Percentiles rank a stretch among this genome's conserved stretches.
phyloP scores from a whole-genome alignment of 176 grass and related monocot species.

The Oryza coarctata region DNA sequence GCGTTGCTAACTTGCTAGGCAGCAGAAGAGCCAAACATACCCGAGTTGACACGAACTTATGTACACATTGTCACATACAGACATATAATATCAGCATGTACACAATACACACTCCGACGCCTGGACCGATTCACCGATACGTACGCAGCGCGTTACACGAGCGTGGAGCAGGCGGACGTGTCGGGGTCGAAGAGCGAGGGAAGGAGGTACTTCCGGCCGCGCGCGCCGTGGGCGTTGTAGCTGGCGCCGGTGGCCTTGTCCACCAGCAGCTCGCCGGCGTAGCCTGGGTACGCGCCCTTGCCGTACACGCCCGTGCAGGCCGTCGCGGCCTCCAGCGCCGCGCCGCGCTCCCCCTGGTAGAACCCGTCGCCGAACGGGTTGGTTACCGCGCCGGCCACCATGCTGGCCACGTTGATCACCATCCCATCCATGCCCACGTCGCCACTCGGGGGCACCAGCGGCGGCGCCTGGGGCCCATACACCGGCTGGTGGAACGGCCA shows the following conservation, averaged over 20 bases:
- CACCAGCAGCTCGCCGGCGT: slow-evolving; percentile 53
- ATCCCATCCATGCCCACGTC: slow-evolving; percentile 64
- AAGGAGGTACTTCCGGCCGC: slow-evolving; percentile 57
- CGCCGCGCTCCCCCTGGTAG: slow-evolving; percentile 64
- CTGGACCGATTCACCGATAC: background rate
- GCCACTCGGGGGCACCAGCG: slow-evolving; percentile 52
- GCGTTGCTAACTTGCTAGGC: background rate
- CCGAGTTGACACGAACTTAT: background rate
- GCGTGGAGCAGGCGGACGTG: slow-evolving; percentile 53
- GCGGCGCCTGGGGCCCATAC: slow-evolving; percentile 53
- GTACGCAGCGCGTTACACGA: slow-evolving; percentile 40
- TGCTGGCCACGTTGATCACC: slow-evolving; percentile 64
- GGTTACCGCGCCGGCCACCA: slow-evolving; percentile 62
- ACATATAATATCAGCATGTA: background rate
- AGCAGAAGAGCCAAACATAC: background rate
- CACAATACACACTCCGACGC: background rate
- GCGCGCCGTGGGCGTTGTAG: slow-evolving; percentile 59
- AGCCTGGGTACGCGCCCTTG: slow-evolving; percentile 62
- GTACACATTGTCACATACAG: background rate
- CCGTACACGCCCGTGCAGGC: slow-evolving; percentile 67
- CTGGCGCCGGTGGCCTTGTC: slow-evolving; percentile 55
- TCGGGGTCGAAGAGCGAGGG: slow-evolving; percentile 59
- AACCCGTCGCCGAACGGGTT: slow-evolving; percentile 75
- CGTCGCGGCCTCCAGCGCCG: slow-evolving; percentile 64
- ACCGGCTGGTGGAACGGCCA: slow-evolving; percentile 88